Evolutionary conservation across 2,329 filamentous ascomycete species (phyloP).

Genomic region (Aspergillus caelatus): DNA sequence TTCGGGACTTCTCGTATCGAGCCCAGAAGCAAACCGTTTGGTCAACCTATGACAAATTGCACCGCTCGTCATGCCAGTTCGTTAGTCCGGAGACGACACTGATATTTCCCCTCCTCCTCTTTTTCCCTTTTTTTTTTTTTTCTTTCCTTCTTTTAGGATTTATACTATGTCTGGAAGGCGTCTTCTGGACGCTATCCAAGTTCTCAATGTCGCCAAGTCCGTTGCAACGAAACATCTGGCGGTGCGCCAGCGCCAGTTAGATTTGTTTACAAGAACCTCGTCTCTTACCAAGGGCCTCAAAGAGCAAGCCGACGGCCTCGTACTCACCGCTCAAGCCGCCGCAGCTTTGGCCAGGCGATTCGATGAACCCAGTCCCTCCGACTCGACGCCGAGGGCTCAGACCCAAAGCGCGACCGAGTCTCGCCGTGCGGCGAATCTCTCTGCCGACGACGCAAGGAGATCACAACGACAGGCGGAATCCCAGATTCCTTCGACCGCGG

Average conservation of each 20-base stretch:
- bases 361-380: conserved; percentile 47
- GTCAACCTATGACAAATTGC: conserved; percentile 1
- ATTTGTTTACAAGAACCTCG: conserved; percentile 66
- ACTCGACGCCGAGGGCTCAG: conserved; percentile 17
- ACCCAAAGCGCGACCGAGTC: conserved; percentile 22
- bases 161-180: conserved; percentile 59
- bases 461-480: conserved; percentile 54
- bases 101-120: background rate
- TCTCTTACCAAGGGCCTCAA: conserved; percentile 65
- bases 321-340: conserved; percentile 63
- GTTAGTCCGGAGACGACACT: conserved; percentile 5
- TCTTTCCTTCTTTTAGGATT: background rate
- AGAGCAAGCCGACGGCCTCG: conserved; percentile 62
- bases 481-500: conserved; percentile 56
- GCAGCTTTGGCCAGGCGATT: conserved; percentile 61
- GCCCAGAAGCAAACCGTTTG: background rate
- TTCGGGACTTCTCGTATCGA: conserved; percentile 3
- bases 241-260: conserved; percentile 63
- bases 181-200: conserved; percentile 70
- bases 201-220: conserved; percentile 70
- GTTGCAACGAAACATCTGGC: conserved; percentile 66
- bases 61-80: conserved; percentile 22
- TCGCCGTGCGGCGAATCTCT: conserved; percentile 29
- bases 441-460: conserved; percentile 48
- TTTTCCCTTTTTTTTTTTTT: too few species aligned